Base-by-base conservation (phyloP, 2,329 filamentous ascomycete species). In the Emmonsiellopsis sp. region DNA sequence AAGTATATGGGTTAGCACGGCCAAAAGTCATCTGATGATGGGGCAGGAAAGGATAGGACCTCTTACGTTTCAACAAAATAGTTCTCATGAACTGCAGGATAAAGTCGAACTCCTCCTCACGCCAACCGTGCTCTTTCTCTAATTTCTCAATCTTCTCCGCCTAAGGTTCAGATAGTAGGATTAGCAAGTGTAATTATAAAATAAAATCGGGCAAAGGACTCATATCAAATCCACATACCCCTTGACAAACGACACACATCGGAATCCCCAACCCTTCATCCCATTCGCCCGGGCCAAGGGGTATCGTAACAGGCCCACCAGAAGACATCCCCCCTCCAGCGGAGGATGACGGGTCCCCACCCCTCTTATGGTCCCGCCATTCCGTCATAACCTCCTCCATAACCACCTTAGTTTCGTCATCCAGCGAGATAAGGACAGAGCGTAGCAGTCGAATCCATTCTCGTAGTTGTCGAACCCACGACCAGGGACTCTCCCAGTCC, bases 101-200 rank as follows among this genome's bases (percentile, higher is more conserved):
- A 60, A 93, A 91, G 68, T 98, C 93, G 64, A 98, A 98, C 62
- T 95, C 87, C 60, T 94, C 89, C 70, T 98, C 93, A 70, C 90
- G 92, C 90, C 92, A 98, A 11, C 86, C 84, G 55, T 91, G 84
- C 49, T 89, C 91, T 68, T 88, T 89, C 71, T 97, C 93, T 54
- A 98, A 71, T 40, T 83, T 81, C 65, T 97, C 91, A 68, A 97
- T 95, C 68, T 88, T 90, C 70, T 95, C 88, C 11, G 89, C 81
- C 85, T 89, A 60, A 6, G 54, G 14, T 44, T 34, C 45, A 45
- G 11, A 42, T 43, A 43, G 39, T 47, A 31, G 27, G n/a, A 54
- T 67, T 53, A 68, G 62, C 55, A 57, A 51, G 42, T 17, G 47
- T 43, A 32, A 33, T 51, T 13, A 31, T 53, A 42, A 4, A n/a